These are phyloP conservation scores for Moesziomyces aphidis DNA, from an alignment of 1,284 basidiomycete species.

Conservation along the genomic window DNA sequence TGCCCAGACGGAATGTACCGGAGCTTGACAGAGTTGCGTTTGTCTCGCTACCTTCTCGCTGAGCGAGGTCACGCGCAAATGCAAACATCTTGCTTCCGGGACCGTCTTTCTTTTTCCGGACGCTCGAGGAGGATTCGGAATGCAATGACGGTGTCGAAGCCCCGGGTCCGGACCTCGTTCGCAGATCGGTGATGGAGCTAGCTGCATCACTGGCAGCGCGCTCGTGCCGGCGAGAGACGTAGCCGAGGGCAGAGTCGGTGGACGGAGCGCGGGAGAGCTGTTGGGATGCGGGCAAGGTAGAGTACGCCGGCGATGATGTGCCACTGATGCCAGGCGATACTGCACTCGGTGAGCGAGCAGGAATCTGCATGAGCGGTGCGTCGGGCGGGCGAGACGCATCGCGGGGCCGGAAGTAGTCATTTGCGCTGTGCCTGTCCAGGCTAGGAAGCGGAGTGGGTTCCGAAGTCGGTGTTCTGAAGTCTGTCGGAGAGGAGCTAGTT, in stretches of 20 bases:
- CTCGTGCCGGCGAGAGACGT: conserved; percentile 16
- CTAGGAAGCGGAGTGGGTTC: conserved; percentile 12
- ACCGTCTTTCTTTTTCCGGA: conserved; percentile 33
- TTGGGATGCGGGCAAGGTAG: conserved; percentile 15
- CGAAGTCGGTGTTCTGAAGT: conserved; percentile 18
- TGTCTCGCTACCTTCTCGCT: conserved; percentile 23
- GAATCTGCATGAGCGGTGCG: not conserved
- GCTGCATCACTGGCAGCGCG: conserved; percentile 31
- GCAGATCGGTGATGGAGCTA: conserved; percentile 17
- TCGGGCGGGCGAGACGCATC: conserved; percentile 9
- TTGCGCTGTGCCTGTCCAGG: conserved; percentile 8
- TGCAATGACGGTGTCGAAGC: conserved; percentile 30
- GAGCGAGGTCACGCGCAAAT: conserved; percentile 31
- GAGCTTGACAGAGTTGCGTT: conserved; percentile 15
- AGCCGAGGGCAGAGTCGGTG: conserved; percentile 17
- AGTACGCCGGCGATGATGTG: conserved; percentile 20
- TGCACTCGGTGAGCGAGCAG: conserved; percentile 20
- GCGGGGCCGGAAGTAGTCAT: conserved; percentile 23
- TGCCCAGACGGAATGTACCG: conserved; percentile 22
- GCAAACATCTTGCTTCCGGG: conserved; percentile 38
- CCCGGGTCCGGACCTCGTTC: conserved; percentile 5
- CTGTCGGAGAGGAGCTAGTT: conserved; percentile 22
- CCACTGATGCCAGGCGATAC: conserved; percentile 5
- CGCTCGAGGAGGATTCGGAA: conserved; percentile 29
- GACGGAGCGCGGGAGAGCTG: conserved; percentile 29